Evolutionary conservation across 148 eudicot species (phyloP), one percentile per base, ranked within the genome.

Genomic region (Gaultheria prostrata): DNA sequence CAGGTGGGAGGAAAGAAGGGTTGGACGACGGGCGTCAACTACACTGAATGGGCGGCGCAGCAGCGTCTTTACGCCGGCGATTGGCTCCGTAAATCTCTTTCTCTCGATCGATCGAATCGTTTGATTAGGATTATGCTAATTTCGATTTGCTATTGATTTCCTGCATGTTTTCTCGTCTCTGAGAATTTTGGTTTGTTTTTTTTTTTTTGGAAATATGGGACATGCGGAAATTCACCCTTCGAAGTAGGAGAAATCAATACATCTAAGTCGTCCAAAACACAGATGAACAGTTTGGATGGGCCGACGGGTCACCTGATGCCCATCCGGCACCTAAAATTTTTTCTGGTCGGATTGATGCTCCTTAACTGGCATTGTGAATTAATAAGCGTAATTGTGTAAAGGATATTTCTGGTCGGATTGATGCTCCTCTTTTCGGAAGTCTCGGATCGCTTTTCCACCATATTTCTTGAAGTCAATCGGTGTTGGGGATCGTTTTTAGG

Each of bases 11-110:
- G 92, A 10, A 77, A 49, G 28, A 26, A 6, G 33, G 91, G 92
- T 1, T 93, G 94, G 97, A 86, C 79, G 12, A 79, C 76, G 18
- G 80, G 87, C 30, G 85, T 89, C 10, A 92, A 91, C 81, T 93
- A 87, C 85, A 82, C 91, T 0, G 59, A 85, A 39, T 93, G 97
- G 97, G 86, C 91, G 43, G 71, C 83, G 61, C 82, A 87, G 21
- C 79, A 90, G 49, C 86, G 7, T 13, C 91, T 93, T 82, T 92
- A 82, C 87, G 92, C 88, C 78, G 92, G 93, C 35, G 91, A 92
- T 59, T 93, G 97, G 94, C 93, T 93, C 26, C 77, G 94, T 92
- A 87, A 65, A 82, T 30, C 74, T 82, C 73, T 76, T 6, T 14
- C 21, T 32, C 32, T 39, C 57, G 21, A 43, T 26, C 0, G 26